phyloP scores from a whole-genome alignment of 1,139 yeast species.

The Suhomyces bribrorum region DNA sequence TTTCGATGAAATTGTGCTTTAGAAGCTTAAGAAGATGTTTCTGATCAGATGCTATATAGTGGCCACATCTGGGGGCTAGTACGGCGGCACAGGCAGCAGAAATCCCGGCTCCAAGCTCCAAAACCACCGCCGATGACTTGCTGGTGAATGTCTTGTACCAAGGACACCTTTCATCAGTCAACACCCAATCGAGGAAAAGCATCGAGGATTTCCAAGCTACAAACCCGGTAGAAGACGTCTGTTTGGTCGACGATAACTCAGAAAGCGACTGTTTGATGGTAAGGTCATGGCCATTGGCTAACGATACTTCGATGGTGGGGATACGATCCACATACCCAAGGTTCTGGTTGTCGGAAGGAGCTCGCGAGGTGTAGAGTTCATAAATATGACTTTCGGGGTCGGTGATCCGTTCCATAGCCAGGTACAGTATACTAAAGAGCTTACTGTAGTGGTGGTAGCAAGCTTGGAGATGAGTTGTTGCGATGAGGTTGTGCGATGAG shows the following conservation, averaged over 20 bases:
- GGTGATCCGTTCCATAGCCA: conserved; percentile 22
- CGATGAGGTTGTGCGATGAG: no score
- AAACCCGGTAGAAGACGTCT: conserved; percentile 64
- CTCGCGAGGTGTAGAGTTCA: conserved; percentile 44
- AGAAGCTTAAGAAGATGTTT: conserved; percentile 54
- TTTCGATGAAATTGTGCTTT: conserved; percentile 44
- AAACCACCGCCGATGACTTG: conserved; percentile 26
- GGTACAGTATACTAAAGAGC: neutral
- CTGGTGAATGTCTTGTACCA: conserved; percentile 17
- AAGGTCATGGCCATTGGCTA: conserved; percentile 37
- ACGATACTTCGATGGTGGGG: conserved; percentile 30
- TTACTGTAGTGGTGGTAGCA: neutral
- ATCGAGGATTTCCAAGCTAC: conserved; percentile 63
- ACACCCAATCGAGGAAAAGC: conserved; percentile 55
- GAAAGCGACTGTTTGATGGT: conserved; percentile 45
- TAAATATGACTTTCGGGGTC: conserved; percentile 49
- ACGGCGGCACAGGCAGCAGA: conserved; percentile 56
- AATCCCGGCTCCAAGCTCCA: conserved; percentile 71
- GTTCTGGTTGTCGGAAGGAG: conserved; percentile 34
- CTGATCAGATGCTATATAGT: conserved; percentile 66
- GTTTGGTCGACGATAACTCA: conserved; percentile 37
- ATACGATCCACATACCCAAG: conserved; percentile 52
- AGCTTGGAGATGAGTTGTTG: no score
- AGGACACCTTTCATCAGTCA: conserved; percentile 27
- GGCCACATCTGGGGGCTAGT: conserved; percentile 37